phyloP scores from a whole-genome alignment of 1,139 yeast species.

The Debaryomyces udenii region DNA sequence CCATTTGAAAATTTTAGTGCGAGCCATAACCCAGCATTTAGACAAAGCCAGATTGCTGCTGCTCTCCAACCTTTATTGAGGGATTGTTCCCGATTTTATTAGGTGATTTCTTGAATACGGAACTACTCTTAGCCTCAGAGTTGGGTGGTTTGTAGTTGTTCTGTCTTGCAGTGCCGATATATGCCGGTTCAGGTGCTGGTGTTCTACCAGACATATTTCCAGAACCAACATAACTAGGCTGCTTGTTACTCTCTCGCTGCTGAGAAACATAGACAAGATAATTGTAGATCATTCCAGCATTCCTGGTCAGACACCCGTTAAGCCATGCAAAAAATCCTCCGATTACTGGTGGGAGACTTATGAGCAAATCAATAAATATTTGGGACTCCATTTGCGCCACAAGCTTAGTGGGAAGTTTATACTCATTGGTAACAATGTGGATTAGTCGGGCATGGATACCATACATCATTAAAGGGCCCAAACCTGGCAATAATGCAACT shows the following conservation, averaged over 20 bases:
- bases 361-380: constrained; percentile 68
- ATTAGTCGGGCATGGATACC: constrained; percentile 71
- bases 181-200: constrained; percentile 8
- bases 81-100: neutral
- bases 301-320: constrained; percentile 85
- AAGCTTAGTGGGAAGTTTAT: constrained; percentile 60
- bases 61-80: constrained; percentile 18
- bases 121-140: neutral
- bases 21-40: constrained; percentile 13
- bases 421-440: constrained; percentile 54
- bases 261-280: constrained; percentile 43
- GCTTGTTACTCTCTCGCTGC: constrained; percentile 28
- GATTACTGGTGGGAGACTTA: constrained; percentile 76
- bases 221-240: constrained; percentile 26
- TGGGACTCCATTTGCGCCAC: constrained; percentile 74
- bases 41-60: constrained; percentile 36
- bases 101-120: constrained; percentile 1
- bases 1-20: constrained; percentile 1
- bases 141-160: neutral
- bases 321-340: constrained; percentile 81
- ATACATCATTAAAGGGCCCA: constrained; percentile 84
- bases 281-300: constrained; percentile 74
- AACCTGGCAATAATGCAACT: constrained; percentile 64
- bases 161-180: neutral
- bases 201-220: constrained; percentile 17